A percentile compares a stretch with the other conserved stretches of the same genome.
Evolutionary conservation across 306 rosid species (phyloP).

Genomic region (Glycine tomentella): DNA sequence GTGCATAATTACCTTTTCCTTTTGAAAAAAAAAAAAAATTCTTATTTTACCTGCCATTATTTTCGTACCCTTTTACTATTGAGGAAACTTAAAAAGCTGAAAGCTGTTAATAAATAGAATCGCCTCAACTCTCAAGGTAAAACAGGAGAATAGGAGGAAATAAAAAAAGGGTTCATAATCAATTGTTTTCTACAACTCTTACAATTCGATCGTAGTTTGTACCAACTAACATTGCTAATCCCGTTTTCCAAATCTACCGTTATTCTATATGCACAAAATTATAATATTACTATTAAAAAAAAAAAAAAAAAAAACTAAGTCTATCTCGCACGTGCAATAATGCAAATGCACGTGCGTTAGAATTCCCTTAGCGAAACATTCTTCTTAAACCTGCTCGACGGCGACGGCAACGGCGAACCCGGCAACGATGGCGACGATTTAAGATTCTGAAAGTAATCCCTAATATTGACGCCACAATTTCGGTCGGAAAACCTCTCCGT

Average conservation of each 20-base stretch:
- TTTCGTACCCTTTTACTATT: background rate
- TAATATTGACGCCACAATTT: constrained; percentile 44
- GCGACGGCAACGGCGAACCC: constrained; percentile 62
- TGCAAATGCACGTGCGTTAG: constrained; percentile 37
- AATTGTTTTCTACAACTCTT: background rate
- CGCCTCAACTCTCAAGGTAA: too few relatives aligned
- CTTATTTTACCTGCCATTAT: background rate
- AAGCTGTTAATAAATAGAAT: background rate
- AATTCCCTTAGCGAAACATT: constrained; percentile 57
- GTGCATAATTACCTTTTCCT: background rate
- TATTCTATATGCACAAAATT: constrained; percentile 57
- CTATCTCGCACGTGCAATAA: constrained; percentile 48
- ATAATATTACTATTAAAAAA: background rate
- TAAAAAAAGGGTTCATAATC: constrained; percentile 1
- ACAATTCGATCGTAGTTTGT: background rate
- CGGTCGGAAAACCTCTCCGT: background rate
- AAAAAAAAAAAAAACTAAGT: constrained; percentile 11
- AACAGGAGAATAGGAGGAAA: too few relatives aligned
- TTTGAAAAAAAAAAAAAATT: background rate
- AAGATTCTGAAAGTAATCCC: constrained; percentile 61
- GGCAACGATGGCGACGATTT: constrained; percentile 67
- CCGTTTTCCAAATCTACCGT: constrained; percentile 50
- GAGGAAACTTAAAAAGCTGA: background rate
- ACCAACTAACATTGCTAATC: constrained; percentile 40
- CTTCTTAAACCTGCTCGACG: constrained; percentile 44